phyloP scores from a whole-genome alignment of 768 basidiomycete genomes.

The Xanthoconium stramineum region DNA sequence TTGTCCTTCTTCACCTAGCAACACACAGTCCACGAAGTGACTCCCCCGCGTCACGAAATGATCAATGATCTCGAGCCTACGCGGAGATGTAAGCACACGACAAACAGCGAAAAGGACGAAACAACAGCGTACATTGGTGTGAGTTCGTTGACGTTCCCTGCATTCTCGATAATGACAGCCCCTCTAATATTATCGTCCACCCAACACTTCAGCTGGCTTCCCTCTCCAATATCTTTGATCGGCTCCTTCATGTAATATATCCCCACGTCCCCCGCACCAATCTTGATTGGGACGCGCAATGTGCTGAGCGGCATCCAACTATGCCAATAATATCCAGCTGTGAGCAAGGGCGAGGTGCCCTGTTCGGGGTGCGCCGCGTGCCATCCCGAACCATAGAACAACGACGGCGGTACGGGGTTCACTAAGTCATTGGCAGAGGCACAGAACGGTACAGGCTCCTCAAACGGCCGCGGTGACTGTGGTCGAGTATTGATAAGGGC shows the following conservation, averaged over 20 bases:
- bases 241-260: conserved; percentile 87
- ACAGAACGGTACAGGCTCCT: conserved; percentile 89
- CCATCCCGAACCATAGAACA: conserved; percentile 96
- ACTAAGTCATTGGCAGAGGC: conserved; percentile 97
- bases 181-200: conserved; percentile 94
- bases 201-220: conserved; percentile 86
- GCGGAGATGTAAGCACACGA: conserved; percentile 1
- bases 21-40: conserved; percentile 89
- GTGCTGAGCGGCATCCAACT: conserved; percentile 81
- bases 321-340: conserved; percentile 85
- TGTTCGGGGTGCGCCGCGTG: conserved; percentile 66
- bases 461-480: conserved; percentile 50
- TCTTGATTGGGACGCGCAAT: conserved; percentile 78
- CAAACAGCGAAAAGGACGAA: neutral
- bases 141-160: conserved; percentile 57
- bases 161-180: conserved; percentile 73
- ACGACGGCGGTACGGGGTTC: conserved; percentile 90
- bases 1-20: conserved; percentile 84
- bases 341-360: conserved; percentile 45
- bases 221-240: conserved; percentile 48
- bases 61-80: conserved; percentile 83
- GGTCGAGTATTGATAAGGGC: conserved; percentile 71
- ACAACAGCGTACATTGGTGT: conserved; percentile 61
- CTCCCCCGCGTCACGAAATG: conserved; percentile 79
- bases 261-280: conserved; percentile 89